Base-by-base conservation (phyloP, 352 stramenopile species). In the Pythium scleroteichum region DNA sequence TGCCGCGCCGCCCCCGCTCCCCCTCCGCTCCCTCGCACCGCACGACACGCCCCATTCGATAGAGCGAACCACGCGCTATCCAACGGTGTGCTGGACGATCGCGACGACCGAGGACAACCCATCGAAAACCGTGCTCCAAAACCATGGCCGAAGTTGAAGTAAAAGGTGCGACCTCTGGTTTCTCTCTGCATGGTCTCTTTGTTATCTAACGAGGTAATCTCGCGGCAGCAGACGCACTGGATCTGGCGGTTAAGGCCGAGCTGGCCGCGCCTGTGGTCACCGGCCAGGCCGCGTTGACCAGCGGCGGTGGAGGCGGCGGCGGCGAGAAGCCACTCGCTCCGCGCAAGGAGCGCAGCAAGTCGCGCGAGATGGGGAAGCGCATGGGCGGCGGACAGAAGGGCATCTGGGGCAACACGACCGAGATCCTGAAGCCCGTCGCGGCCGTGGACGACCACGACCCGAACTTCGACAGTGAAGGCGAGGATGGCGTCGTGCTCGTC, bases 401-500 rank as follows among this genome's bases (percentile, higher is more conserved):
- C 29, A 77, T 88, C 54, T 95, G 86, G 86, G 62, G 73, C 51
- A 90, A 94, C 50, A 71, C 84, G 22, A 86, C 82, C 42, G 79
- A 94, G 62, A 75, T 96, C 58, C 64, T 88, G 29, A 68, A 56
- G 35, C 63, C 78, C n/a, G 82, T 90, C 20, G 63, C 71, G 19
- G 64, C 83, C 1, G 56, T 97, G 4, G 92, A 98, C 67, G 75
- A 90, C 56, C 71, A 97, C 29, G 95, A 98, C 81, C 95, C 95
- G 9, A 92, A 97, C 47, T 98, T 91, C 60, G 91, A 98, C 66
- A 96, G 92, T 59, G 90, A 97, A 63, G 86, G 71, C 24, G 90
- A 97, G 57, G 79, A 92, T 22, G 93, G 96, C 56, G 84, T 97
- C 27, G 75, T 98, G 47, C 72, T 95, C 5, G 78, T 95, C 17